phyloP scores from a whole-genome alignment of 2,329 filamentous ascomycete genomes.

The Colletotrichum sansevieriae region DNA sequence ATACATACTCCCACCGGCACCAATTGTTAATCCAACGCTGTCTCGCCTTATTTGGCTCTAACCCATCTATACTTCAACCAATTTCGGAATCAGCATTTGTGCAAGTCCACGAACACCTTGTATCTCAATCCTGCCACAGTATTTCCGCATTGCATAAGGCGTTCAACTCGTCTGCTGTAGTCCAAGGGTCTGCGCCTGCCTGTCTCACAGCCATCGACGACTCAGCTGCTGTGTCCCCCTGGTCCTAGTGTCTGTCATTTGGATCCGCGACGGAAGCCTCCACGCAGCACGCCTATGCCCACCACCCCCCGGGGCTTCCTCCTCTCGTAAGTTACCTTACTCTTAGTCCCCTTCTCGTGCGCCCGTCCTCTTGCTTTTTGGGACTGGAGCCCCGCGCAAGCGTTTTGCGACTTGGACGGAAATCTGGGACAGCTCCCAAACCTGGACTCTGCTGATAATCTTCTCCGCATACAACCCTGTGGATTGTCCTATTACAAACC shows the following conservation, averaged over 20 bases:
- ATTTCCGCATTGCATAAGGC: background rate
- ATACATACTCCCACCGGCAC: too few relatives aligned
- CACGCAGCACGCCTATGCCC: conserved; percentile 25
- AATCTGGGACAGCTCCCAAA: conserved; percentile 28
- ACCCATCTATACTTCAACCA: background rate
- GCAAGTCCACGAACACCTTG: too few relatives aligned
- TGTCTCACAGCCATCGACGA: conserved; percentile 32
- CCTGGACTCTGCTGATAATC: conserved; percentile 20
- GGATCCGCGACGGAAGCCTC: conserved; percentile 40
- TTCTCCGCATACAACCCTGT: conserved; percentile 21
- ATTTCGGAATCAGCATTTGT: too few relatives aligned
- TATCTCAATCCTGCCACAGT: background rate
- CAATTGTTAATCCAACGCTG: background rate
- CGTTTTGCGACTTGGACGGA: conserved; percentile 9
- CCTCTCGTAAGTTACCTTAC: background rate
- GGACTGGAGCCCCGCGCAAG: conserved; percentile 15
- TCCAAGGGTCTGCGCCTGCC: conserved; percentile 1
- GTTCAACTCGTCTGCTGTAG: background rate
- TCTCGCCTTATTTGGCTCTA: conserved; percentile 2
- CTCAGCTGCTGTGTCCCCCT: conserved; percentile 31
- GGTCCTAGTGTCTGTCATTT: conserved; percentile 39
- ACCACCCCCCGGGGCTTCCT: conserved; percentile 2
- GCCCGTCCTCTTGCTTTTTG: conserved; percentile 27
- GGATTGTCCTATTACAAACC: background rate
- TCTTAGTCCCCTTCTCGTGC: conserved; percentile 1